phyloP scores from a whole-genome alignment of 2,329 filamentous ascomycete species.

The Cercospora brassicicola region DNA sequence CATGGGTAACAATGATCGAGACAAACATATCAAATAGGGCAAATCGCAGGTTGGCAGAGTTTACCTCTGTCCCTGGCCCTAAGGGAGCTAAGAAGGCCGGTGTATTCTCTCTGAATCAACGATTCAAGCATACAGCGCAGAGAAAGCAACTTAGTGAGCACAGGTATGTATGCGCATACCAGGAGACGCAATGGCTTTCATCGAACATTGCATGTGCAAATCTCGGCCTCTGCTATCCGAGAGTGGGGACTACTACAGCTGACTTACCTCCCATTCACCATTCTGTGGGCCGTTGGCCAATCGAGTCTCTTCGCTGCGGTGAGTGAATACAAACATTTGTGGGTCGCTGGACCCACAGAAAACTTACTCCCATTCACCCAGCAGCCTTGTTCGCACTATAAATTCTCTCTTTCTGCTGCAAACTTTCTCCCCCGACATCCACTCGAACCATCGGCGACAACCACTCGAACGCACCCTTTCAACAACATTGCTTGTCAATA shows the following conservation, averaged over 20 bases:
- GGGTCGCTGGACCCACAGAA: background rate
- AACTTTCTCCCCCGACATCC: background rate
- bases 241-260: background rate
- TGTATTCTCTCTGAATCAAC: too few relatives aligned
- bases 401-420: background rate
- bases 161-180: background rate
- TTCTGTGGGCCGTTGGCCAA: background rate
- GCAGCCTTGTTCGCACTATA: background rate
- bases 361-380: background rate
- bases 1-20: conserved; percentile 49
- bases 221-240: background rate
- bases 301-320: background rate
- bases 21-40: too few relatives aligned
- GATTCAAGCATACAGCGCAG: too few relatives aligned
- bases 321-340: background rate
- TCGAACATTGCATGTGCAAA: background rate
- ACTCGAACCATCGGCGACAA: background rate
- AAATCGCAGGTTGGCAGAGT: background rate
- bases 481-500: background rate
- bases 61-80: background rate
- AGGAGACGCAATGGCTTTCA: background rate
- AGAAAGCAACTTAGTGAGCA: background rate
- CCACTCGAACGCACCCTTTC: background rate
- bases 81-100: background rate
- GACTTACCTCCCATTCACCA: background rate